These are phyloP conservation scores for Globisporangium splendens DNA, from an alignment of 352 stramenopile species.

Conservation along the genomic window DNA sequence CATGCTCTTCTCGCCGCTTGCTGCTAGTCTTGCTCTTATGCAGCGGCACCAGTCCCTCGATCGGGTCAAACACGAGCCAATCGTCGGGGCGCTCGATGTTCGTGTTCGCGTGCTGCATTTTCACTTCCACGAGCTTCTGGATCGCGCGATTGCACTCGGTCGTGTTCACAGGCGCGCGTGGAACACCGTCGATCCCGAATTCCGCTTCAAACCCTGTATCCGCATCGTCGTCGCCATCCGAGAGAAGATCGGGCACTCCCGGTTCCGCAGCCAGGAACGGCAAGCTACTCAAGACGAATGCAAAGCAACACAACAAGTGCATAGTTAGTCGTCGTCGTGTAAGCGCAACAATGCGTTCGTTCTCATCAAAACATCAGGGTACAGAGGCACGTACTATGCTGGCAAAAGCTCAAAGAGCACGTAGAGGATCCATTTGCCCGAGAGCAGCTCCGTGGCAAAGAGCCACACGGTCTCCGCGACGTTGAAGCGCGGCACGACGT, in stretches of 20 bases:
- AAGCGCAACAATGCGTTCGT: too few species aligned
- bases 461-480: constrained; percentile 46
- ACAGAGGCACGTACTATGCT: constrained; percentile 36
- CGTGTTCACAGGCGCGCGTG: constrained; percentile 23
- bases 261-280: constrained; percentile 52
- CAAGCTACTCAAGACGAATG: constrained; percentile 23
- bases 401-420: constrained; percentile 48
- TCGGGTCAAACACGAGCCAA: constrained; percentile 76
- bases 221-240: constrained; percentile 30
- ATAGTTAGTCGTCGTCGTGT: too few species aligned
- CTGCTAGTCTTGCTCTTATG: constrained; percentile 34
- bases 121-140: constrained; percentile 61
- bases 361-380: neutral
- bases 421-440: constrained; percentile 55
- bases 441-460: constrained; percentile 41
- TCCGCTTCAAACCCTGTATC: constrained; percentile 13
- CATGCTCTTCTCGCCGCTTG: constrained; percentile 3
- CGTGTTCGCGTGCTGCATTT: constrained; percentile 45
- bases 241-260: constrained; percentile 59
- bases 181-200: constrained; percentile 19
- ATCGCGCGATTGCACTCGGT: constrained; percentile 37
- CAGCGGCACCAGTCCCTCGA: constrained; percentile 51
- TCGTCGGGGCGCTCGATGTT: constrained; percentile 56
- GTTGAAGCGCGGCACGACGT: constrained; percentile 28
- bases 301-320: neutral